Evolutionary conservation across 139 green algal species (phyloP).

Genomic region (Picochlorum sp.): DNA sequence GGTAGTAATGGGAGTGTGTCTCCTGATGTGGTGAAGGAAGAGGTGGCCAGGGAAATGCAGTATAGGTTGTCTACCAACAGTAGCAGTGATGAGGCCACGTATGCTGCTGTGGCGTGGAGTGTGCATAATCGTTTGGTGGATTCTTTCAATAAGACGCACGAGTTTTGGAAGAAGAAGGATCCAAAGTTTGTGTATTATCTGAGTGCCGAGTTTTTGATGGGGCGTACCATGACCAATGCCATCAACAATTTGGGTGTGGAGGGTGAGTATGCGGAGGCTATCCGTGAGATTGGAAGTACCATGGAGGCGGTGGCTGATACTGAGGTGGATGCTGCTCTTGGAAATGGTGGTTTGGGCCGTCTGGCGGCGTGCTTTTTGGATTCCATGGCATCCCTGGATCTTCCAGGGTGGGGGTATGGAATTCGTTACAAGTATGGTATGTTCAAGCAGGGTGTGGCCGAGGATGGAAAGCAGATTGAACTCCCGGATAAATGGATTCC

Average conservation of each 20-base stretch:
- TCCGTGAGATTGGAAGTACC: conserved; percentile 24
- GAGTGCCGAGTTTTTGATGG: conserved; percentile 92
- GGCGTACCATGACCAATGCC: conserved; percentile 86
- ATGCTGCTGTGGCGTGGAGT: conserved; percentile 39
- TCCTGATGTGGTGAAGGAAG: conserved; percentile 3
- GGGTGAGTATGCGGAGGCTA: conserved; percentile 60
- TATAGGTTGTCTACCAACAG: conserved; percentile 3
- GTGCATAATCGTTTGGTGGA: conserved; percentile 81
- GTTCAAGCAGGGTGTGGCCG: conserved; percentile 80
- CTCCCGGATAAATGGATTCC: conserved; percentile 92
- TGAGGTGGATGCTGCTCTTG: conserved; percentile 85
- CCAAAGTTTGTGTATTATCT: conserved; percentile 97
- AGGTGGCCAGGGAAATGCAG: conserved; percentile 4
- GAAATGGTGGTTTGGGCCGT: conserved; percentile 95
- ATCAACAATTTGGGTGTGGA: conserved; percentile 91
- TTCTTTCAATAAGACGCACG: conserved; percentile 69
- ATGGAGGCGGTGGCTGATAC: conserved; percentile 34
- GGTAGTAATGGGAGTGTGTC: not conserved
- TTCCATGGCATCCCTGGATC: conserved; percentile 90
- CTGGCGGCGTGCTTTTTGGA: conserved; percentile 98
- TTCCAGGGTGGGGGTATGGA: conserved; percentile 96
- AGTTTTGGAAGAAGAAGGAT: conserved; percentile 66
- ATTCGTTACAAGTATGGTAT: conserved; percentile 99
- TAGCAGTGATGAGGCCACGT: not conserved
- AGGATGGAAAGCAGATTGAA: conserved; percentile 66